Percentiles rank a stretch among this genome's conserved stretches.
Evolutionary conservation across 1,139 yeast genomes (phyloP).

Genomic region (Tardiomyces depauwii): DNA sequence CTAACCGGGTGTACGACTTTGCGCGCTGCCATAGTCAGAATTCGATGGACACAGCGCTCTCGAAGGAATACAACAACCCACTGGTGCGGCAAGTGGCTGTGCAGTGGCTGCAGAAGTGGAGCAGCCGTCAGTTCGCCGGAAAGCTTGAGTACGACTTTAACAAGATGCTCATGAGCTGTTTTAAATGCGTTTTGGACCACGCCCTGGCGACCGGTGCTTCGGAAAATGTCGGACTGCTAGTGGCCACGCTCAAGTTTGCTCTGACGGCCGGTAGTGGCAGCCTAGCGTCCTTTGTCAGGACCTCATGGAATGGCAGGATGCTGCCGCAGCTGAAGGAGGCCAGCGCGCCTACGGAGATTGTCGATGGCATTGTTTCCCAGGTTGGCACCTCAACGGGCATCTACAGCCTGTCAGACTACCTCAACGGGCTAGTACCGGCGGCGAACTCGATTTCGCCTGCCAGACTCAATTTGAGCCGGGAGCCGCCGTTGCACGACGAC

Average conservation of each 20-base stretch:
- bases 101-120: neutral
- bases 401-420: too few species aligned
- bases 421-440: too few species aligned
- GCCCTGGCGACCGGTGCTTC: neutral
- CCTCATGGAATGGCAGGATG: too few species aligned
- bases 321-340: too few species aligned
- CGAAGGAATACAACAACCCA: neutral
- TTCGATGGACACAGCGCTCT: neutral
- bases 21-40: neutral
- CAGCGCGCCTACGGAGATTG: too few species aligned
- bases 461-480: too few species aligned
- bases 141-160: neutral
- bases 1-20: neutral
- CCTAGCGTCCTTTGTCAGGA: too few species aligned
- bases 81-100: neutral
- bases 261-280: too few species aligned
- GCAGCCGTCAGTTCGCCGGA: neutral
- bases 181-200: neutral
- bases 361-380: too few species aligned
- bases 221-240: neutral
- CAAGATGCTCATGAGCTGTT: neutral
- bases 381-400: too few species aligned
- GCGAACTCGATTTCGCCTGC: too few species aligned
- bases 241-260: neutral
- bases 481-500: too few species aligned